A percentile compares a stretch with the other conserved stretches of the same genome.
Evolutionary conservation across 371 early-diverging fungal genomes (phyloP).

Genomic region (Mortierella sp.): DNA sequence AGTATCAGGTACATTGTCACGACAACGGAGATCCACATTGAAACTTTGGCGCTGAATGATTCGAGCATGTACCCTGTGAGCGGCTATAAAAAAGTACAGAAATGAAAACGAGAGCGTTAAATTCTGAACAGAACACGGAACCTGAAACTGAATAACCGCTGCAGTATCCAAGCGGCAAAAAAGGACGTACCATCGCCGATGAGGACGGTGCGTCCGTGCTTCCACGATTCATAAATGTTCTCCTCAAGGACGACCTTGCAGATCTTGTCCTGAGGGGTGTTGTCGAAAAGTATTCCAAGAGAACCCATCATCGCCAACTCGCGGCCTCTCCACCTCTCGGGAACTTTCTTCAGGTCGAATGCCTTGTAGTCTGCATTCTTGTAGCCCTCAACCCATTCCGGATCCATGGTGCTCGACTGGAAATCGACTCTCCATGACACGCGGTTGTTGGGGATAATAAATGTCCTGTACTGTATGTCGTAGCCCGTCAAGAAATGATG

Average conservation of each 20-base stretch:
- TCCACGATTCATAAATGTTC: conserved; percentile 41
- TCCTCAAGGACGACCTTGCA: conserved; percentile 45
- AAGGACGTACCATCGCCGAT: conserved; percentile 32
- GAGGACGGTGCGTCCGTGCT: conserved; percentile 33
- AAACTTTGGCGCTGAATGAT: no score
- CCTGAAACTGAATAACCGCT: no score
- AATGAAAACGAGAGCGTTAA: background rate
- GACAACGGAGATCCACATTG: background rate
- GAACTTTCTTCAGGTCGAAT: conserved; percentile 26
- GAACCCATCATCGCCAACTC: conserved; percentile 44
- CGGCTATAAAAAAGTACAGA: conserved; percentile 5
- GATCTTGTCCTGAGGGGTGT: conserved; percentile 28
- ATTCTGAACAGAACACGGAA: background rate
- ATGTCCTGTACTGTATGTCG: conserved; percentile 31
- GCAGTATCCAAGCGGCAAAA: background rate
- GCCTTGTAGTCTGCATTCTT: conserved; percentile 42
- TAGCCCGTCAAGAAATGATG: background rate
- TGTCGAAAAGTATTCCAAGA: conserved; percentile 31
- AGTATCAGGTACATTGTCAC: background rate
- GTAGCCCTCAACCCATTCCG: conserved; percentile 30
- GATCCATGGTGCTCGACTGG: conserved; percentile 30
- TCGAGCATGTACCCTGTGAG: conserved; percentile 24
- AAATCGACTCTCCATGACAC: conserved; percentile 45
- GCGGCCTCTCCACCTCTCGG: conserved; percentile 26
- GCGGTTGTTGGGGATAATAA: conserved; percentile 39